Conservation (phyloP, 164 flowering plant genomes). For the Amborella trichopoda region DNA sequence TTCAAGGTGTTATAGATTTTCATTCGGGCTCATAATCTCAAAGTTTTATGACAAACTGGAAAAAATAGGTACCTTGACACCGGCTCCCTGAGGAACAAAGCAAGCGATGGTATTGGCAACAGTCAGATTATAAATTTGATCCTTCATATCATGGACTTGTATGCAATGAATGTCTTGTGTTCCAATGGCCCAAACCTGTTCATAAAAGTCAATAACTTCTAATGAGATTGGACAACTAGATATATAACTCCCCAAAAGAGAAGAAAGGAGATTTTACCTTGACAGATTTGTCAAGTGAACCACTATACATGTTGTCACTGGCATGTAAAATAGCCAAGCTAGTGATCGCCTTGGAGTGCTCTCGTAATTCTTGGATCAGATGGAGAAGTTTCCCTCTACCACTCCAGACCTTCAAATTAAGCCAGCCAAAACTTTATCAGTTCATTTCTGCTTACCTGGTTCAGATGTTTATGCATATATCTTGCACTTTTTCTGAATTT, state of each 20-base stretch:
- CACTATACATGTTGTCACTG: constrained; percentile 54
- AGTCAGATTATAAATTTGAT: constrained; percentile 45
- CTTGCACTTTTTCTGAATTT: too few species aligned
- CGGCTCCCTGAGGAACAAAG: constrained; percentile 71
- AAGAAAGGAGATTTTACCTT: constrained; percentile 29
- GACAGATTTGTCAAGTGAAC: constrained; percentile 58
- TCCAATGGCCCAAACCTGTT: constrained; percentile 58
- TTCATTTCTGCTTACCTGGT: too few species aligned
- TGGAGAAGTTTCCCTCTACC: constrained; percentile 39
- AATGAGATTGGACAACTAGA: neutral
- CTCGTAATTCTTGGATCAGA: constrained; percentile 49
- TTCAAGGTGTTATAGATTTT: too few species aligned
- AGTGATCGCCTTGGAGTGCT: constrained; percentile 65
- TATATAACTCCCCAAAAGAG: neutral
- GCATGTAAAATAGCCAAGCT: constrained; percentile 41
- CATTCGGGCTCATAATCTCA: too few species aligned
- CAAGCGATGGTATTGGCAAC: constrained; percentile 55
- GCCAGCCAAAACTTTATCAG: too few species aligned
- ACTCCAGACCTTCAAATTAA: constrained; percentile 55
- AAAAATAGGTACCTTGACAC: constrained; percentile 46
- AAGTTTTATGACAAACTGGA: too few species aligned
- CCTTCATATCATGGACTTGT: constrained; percentile 68
- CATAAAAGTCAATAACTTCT: constrained; percentile 1
- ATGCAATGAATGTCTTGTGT: constrained; percentile 34
- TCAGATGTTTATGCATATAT: too few species aligned